Conservation (phyloP, 1,284 basidiomycete species). For the Singerocomus rubriflavus region DNA sequence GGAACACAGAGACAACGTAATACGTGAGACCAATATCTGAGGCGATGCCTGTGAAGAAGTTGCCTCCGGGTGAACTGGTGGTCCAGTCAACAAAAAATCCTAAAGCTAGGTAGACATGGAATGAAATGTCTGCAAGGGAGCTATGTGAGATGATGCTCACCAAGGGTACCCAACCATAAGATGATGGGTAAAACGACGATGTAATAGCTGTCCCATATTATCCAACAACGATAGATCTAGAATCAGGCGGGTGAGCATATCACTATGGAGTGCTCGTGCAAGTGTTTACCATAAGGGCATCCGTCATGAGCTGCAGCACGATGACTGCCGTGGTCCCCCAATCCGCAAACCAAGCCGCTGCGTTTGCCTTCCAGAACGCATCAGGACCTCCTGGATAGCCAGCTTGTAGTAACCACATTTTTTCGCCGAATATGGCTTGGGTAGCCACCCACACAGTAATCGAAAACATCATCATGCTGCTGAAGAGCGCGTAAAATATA, state of each 20-base stretch:
- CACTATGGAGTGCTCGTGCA: background rate
- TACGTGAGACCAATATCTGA: conserved; percentile 21
- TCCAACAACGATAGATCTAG: conserved; percentile 25
- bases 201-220: conserved; percentile 14
- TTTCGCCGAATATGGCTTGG: conserved; percentile 13
- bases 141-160: conserved; percentile 9
- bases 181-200: conserved; percentile 14
- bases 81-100: conserved; percentile 17
- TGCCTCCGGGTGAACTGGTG: conserved; percentile 14
- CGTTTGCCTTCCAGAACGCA: conserved; percentile 13
- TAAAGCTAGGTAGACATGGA: conserved; percentile 10
- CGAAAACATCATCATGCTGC: conserved; percentile 20
- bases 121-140: background rate
- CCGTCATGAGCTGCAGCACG: conserved; percentile 28
- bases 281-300: conserved; percentile 23
- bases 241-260: background rate
- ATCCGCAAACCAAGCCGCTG: conserved; percentile 24
- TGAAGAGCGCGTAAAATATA: conserved; percentile 20
- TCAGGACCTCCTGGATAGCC: conserved; percentile 17
- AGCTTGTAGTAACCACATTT: conserved; percentile 20
- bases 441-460: conserved; percentile 22
- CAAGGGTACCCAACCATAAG: conserved; percentile 25
- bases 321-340: conserved; percentile 9
- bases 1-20: conserved; percentile 16
- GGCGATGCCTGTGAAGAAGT: conserved; percentile 20